Percentiles rank a stretch among this genome's conserved stretches.
Conservation (phyloP, 1,139 yeast genomes). For the Eremothecium sinecaudum region DNA sequence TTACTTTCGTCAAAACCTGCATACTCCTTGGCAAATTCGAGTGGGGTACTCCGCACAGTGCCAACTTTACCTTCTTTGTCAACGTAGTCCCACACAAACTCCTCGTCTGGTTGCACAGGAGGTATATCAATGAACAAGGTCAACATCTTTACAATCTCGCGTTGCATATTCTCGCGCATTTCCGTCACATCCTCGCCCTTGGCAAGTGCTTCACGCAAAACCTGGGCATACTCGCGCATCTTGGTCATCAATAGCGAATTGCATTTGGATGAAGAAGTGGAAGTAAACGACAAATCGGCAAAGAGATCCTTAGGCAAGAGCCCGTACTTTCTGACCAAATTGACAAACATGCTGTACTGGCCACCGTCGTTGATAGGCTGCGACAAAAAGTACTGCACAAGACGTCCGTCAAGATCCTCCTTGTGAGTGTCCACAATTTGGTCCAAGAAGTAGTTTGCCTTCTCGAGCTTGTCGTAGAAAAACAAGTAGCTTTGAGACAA, state of each 20-base stretch:
- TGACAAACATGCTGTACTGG: conserved; percentile 74
- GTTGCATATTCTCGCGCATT: conserved; percentile 44
- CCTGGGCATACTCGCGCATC: conserved; percentile 66
- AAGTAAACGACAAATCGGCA: conserved; percentile 56
- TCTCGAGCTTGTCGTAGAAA: conserved; percentile 67
- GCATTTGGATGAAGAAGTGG: conserved; percentile 47
- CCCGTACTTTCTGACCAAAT: conserved; percentile 68
- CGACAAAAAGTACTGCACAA: conserved; percentile 50
- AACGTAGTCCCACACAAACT: conserved; percentile 61
- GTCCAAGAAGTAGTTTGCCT: conserved; percentile 67
- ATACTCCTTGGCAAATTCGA: conserved; percentile 49
- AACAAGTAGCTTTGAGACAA: conserved; percentile 63
- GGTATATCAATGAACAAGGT: conserved; percentile 67
- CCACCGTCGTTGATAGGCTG: conserved; percentile 77
- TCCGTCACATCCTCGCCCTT: conserved; percentile 28
- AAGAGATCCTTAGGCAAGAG: conserved; percentile 61
- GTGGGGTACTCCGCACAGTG: conserved; percentile 48
- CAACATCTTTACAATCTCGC: conserved; percentile 53
- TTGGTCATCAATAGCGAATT: conserved; percentile 56
- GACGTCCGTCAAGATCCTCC: conserved; percentile 57
- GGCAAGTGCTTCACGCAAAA: conserved; percentile 42
- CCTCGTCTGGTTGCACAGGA: conserved; percentile 54
- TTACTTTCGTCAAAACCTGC: conserved; percentile 41
- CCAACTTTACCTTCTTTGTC: conserved; percentile 63
- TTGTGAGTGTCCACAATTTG: conserved; percentile 59